A percentile compares a stretch with the other conserved stretches of the same genome.
Conservation (phyloP, 2,329 filamentous ascomycete genomes). For the Xylariales sp. region DNA sequence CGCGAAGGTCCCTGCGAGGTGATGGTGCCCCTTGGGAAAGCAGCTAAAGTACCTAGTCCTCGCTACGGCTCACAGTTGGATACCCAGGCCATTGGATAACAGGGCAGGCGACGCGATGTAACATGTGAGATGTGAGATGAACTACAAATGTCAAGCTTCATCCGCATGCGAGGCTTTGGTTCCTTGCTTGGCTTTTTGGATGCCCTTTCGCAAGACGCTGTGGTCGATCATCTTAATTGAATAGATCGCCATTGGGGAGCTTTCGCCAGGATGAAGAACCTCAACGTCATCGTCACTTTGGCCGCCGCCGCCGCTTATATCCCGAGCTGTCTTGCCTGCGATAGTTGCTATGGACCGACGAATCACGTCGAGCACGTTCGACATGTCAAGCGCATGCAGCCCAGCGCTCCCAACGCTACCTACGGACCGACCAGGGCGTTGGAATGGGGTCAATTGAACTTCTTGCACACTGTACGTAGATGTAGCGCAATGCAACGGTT, state of each 20-base stretch:
- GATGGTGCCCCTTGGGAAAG: too few species aligned
- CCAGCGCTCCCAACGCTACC: slow-evolving; percentile 36
- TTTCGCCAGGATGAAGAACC: slow-evolving; percentile 7
- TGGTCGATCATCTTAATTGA: background rate
- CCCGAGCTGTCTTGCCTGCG: slow-evolving; percentile 30
- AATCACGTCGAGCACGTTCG: slow-evolving; percentile 39
- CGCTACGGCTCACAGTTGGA: too few species aligned
- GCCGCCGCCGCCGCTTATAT: slow-evolving; percentile 14
- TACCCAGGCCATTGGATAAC: too few species aligned
- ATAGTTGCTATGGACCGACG: slow-evolving; percentile 37
- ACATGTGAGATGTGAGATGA: background rate
- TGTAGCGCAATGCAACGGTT: background rate
- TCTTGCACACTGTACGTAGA: slow-evolving; percentile 46
- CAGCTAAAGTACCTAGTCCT: too few species aligned
- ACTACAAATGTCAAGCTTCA: slow-evolving; percentile 2
- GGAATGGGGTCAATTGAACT: slow-evolving; percentile 61
- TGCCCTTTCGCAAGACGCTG: background rate
- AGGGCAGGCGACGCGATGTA: too few species aligned
- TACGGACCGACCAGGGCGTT: slow-evolving; percentile 40
- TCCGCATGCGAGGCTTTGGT: slow-evolving; percentile 4
- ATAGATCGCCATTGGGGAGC: too few species aligned
- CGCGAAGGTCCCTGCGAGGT: slow-evolving; percentile 1
- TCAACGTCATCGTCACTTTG: slow-evolving; percentile 1
- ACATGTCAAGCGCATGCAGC: slow-evolving; percentile 45
- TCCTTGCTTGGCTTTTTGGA: slow-evolving; percentile 4